Evolutionary conservation across 2,329 filamentous ascomycete species (phyloP), one percentile per base, ranked within the genome.

Genomic region (Aspergillus ochraceus): DNA sequence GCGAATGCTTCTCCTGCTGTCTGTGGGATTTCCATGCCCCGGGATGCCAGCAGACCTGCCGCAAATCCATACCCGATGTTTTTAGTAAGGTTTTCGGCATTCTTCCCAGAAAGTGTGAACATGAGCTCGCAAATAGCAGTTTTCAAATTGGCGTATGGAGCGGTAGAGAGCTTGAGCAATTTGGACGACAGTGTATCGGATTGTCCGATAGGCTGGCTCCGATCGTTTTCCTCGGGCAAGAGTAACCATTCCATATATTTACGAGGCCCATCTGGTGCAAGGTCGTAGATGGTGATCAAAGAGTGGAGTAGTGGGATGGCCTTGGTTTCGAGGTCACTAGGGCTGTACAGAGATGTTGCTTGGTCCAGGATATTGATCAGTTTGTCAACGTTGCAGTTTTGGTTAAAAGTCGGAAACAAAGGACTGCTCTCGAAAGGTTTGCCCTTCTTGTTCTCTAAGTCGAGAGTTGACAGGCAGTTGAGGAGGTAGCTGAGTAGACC

Each of bases 31-130:
- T 88, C 83, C 12, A 98, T 87, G 57, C 95, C 91, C 63, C 94
- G 90, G 63, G 90, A 89, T 78, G 93, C 89, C 17, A 99, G 80
- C 72, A 95, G 97, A 0, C 95, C 95, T 0, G 92, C 91, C 0
- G 95, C 95, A 70, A 91, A 97, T 0, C 95, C 95, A 71, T 97
- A 99, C 0, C 95, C 95, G 12, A 99, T 91, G 66, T 97, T 97
- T 54, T 90, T 84, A 0, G 98, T 90, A 70, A 97, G 95, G 30
- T 83, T 89, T 17, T 84, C 84, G 0, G 93, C 86, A 68, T 97
- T 88, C 67, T 88, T 90, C 64, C 89, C 89, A 0, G 92, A 97
- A 29, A 98, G 82, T 64, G 96, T 90, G 72, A 96, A 99, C 62
- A 97, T 84, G 24, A 99, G 81, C 30, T 88, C 83, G 0, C 90